A percentile compares a stretch with the other conserved stretches of the same genome.
phyloP scores from a whole-genome alignment of 176 grass and related monocot genomes.

The Avena sativa region DNA sequence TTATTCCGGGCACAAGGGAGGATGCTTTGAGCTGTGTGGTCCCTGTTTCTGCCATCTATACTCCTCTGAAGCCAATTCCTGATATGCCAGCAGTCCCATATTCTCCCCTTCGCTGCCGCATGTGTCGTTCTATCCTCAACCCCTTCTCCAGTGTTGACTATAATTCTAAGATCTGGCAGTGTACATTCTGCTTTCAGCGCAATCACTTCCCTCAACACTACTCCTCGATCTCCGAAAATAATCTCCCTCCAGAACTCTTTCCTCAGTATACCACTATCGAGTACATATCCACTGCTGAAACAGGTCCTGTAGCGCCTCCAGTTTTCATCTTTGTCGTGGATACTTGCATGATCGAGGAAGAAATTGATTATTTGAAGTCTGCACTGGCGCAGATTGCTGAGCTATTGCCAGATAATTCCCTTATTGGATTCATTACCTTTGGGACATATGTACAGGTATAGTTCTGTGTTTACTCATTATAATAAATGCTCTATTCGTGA shows the following conservation, averaged over 20 bases:
- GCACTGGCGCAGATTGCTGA: conserved; percentile 84
- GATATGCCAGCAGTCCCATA: conserved; percentile 73
- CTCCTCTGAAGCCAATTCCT: conserved; percentile 68
- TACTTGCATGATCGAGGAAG: conserved; percentile 98
- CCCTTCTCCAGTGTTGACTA: conserved; percentile 88
- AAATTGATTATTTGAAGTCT: conserved; percentile 89
- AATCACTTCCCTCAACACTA: conserved; percentile 76
- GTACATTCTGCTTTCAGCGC: conserved; percentile 76
- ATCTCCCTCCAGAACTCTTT: conserved; percentile 73
- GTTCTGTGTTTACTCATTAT: conserved; percentile 1
- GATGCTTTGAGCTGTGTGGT: conserved; percentile 66
- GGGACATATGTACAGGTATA: conserved; percentile 88
- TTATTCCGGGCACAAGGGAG: conserved; percentile 78
- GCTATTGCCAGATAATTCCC: conserved; percentile 82
- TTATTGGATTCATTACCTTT: conserved; percentile 93
- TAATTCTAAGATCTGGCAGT: conserved; percentile 62
- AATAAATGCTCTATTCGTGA: conserved; percentile 27
- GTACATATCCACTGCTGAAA: conserved; percentile 67
- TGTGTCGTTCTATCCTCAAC: conserved; percentile 85
- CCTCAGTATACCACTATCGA: conserved; percentile 82
- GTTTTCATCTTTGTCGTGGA: conserved; percentile 96
- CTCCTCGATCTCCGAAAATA: conserved; percentile 64
- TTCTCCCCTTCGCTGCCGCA: conserved; percentile 79
- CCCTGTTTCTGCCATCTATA: conserved; percentile 83
- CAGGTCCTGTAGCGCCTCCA: conserved; percentile 56